A percentile compares a stretch with the other conserved stretches of the same genome.
Conservation (phyloP, 305 asterid species). For the Fraxinus angustifolia region DNA sequence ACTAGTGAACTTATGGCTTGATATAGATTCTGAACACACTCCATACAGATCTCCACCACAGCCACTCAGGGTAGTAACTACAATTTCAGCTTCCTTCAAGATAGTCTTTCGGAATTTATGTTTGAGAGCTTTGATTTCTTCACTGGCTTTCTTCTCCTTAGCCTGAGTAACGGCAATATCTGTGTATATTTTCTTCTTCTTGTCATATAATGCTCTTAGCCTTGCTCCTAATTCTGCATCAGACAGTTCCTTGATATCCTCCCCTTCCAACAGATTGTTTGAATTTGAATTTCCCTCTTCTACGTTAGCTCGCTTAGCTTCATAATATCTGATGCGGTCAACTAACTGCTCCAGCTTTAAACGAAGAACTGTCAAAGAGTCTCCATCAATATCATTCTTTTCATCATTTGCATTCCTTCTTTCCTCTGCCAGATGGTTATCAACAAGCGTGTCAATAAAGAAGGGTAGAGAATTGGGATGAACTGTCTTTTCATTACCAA, state of each 20-base stretch:
- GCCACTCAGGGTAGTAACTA: constrained; percentile 95
- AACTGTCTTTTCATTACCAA: constrained; percentile 86
- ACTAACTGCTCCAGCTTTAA: constrained; percentile 78
- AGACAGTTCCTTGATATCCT: constrained; percentile 51
- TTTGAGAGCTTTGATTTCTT: constrained; percentile 77
- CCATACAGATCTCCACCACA: constrained; percentile 95
- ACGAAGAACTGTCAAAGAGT: constrained; percentile 51
- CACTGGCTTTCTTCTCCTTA: constrained; percentile 69
- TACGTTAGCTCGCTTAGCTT: constrained; percentile 73
- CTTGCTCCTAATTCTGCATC: constrained; percentile 70
- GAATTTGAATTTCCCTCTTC: constrained; percentile 53
- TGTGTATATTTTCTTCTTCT: constrained; percentile 60
- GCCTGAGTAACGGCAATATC: constrained; percentile 78
- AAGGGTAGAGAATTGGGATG: constrained; percentile 84
- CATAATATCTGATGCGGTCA: constrained; percentile 73
- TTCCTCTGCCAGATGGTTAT: constrained; percentile 65
- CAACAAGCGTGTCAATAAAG: constrained; percentile 91
- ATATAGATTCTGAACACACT: constrained; percentile 75
- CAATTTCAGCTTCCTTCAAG: constrained; percentile 92
- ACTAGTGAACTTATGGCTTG: constrained; percentile 65
- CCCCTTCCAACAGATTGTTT: constrained; percentile 42
- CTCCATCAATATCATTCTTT: constrained; percentile 40
- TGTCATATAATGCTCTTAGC: constrained; percentile 64
- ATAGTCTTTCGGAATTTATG: constrained; percentile 75
- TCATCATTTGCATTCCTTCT: constrained; percentile 44